Percentiles rank a stretch among this genome's conserved stretches.
Evolutionary conservation across 140 eudicot genomes (phyloP).

Genomic region (Flaveria floridana): DNA sequence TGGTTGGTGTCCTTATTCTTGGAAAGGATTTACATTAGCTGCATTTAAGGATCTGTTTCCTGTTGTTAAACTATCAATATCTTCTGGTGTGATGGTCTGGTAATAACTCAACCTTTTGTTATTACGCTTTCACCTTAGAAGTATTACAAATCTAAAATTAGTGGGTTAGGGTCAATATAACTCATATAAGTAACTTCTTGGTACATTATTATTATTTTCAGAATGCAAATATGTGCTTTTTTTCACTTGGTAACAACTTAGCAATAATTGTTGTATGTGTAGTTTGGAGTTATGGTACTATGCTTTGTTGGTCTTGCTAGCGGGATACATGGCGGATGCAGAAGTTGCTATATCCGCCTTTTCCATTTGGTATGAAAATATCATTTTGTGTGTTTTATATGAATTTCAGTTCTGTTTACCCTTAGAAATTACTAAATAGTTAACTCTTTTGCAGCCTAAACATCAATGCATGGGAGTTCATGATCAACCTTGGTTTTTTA

Average conservation of each 20-base stretch:
- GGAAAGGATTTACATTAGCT: conserved; percentile 56
- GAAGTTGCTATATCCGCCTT: neutral
- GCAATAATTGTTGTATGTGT: neutral
- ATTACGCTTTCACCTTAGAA: too few relatives aligned
- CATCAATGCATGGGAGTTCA: conserved; percentile 48
- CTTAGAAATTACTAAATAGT: neutral
- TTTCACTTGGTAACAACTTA: too few relatives aligned
- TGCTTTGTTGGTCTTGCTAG: neutral
- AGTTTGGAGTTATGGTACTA: conserved; percentile 11
- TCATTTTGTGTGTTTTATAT: neutral
- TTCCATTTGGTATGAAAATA: neutral
- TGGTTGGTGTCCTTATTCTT: conserved; percentile 61
- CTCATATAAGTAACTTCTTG: too few relatives aligned
- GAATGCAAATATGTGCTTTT: too few relatives aligned
- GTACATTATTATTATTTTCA: too few relatives aligned
- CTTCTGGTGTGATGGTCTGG: conserved; percentile 74
- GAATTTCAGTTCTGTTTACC: neutral
- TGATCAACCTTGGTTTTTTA: conserved; percentile 51
- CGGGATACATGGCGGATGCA: neutral
- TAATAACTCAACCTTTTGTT: neutral
- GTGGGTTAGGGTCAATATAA: too few relatives aligned
- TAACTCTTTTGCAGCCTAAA: conserved; percentile 51
- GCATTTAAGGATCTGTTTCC: conserved; percentile 57
- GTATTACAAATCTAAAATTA: too few relatives aligned
- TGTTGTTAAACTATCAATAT: conserved; percentile 53